Conservation (phyloP, 805 yeast species). For the Candida manassasensis region DNA sequence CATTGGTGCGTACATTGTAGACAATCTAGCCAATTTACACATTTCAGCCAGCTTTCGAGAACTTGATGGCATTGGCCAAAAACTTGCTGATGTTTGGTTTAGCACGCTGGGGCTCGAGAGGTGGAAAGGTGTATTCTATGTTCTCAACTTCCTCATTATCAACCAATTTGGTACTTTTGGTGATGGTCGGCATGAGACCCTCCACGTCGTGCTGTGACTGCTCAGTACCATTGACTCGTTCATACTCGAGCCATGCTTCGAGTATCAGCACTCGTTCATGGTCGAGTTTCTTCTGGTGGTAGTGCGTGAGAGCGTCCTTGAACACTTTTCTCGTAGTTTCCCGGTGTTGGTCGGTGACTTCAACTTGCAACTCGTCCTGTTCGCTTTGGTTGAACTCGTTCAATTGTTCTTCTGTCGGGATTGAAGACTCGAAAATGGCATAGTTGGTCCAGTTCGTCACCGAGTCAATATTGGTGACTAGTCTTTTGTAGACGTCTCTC, state of each 20-base stretch:
- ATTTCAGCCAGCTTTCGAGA: not conserved
- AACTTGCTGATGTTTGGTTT: conserved; percentile 29
- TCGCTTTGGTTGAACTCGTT: conserved; percentile 38
- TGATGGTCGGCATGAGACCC: conserved; percentile 50
- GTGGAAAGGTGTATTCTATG: conserved; percentile 63
- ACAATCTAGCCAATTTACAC: too few species aligned
- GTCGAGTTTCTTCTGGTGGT: conserved; percentile 30
- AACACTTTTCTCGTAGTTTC: conserved; percentile 52
- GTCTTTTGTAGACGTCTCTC: conserved; percentile 43
- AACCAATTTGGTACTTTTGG: conserved; percentile 41
- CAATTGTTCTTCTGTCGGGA: conserved; percentile 55
- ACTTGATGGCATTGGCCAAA: conserved; percentile 40
- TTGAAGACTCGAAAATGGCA: conserved; percentile 67
- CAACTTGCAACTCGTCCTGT: conserved; percentile 49
- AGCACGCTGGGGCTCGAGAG: conserved; percentile 36
- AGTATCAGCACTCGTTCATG: conserved; percentile 49
- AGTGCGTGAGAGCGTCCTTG: conserved; percentile 45
- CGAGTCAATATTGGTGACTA: conserved; percentile 25
- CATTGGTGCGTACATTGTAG: too few species aligned
- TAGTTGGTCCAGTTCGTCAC: conserved; percentile 50
- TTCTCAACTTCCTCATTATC: conserved; percentile 50
- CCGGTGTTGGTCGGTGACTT: conserved; percentile 47
- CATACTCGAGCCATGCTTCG: conserved; percentile 64
- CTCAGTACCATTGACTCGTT: conserved; percentile 52
- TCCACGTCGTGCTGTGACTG: conserved; percentile 32